Evolutionary conservation across 1,284 basidiomycete species (phyloP).

Genomic region (Crepidotus sp.): DNA sequence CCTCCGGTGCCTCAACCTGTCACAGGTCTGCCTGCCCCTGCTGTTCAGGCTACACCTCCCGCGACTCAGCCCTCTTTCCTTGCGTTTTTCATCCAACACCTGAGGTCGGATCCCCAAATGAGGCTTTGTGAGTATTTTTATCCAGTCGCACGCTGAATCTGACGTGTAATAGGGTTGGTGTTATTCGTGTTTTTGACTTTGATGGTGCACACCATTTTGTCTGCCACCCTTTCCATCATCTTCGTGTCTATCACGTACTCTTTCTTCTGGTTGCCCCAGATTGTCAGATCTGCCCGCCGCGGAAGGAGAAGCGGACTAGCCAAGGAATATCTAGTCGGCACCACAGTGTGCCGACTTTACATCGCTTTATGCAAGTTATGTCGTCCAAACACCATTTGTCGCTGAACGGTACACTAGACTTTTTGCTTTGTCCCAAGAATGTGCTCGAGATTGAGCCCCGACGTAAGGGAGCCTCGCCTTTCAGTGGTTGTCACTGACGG

Average conservation of each 20-base stretch:
- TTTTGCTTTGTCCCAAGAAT: conserved; percentile 76
- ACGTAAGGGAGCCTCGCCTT: conserved; percentile 33
- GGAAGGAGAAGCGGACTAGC: conserved; percentile 64
- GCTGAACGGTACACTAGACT: conserved; percentile 41
- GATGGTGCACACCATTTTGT: conserved; percentile 65
- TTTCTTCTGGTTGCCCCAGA: conserved; percentile 78
- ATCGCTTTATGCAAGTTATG: conserved; percentile 57
- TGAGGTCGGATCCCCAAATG: conserved; percentile 62
- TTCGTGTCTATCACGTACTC: conserved; percentile 69
- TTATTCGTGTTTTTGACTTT: conserved; percentile 61
- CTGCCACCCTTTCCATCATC: conserved; percentile 61
- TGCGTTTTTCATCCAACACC: conserved; percentile 44
- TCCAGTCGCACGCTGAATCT: not conserved
- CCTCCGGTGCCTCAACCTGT: conserved; percentile 12
- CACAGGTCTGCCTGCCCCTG: conserved; percentile 17
- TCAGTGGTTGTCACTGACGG: not conserved
- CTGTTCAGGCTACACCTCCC: conserved; percentile 8
- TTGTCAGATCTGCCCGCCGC: conserved; percentile 64
- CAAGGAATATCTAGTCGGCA: conserved; percentile 71
- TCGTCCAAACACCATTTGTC: not conserved
- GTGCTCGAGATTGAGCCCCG: conserved; percentile 72
- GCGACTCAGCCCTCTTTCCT: conserved; percentile 31
- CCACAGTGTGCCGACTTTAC: conserved; percentile 61
- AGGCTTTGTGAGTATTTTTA: conserved; percentile 47
- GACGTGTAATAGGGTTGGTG: conserved; percentile 44